phyloP scores from a whole-genome alignment of 139 green algal genomes.

The Coccomyxa sp. region DNA sequence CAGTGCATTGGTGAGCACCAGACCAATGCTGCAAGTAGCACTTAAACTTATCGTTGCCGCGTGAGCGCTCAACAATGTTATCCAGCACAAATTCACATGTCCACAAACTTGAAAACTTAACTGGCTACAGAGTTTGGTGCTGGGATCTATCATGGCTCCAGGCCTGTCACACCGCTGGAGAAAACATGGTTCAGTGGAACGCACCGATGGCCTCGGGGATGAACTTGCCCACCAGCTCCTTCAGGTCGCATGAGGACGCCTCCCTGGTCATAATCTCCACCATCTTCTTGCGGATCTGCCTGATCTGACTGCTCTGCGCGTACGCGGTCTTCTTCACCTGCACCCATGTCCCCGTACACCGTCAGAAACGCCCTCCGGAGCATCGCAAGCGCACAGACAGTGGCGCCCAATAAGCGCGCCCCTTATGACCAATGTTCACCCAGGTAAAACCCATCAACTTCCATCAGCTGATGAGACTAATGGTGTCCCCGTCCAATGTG shows the following conservation, averaged over 20 bases:
- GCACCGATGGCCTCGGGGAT: constrained; percentile 96
- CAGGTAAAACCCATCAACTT: too few relatives aligned
- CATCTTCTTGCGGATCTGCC: constrained; percentile 97
- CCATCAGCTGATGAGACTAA: too few relatives aligned
- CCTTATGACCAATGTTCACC: too few relatives aligned
- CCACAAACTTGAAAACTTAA: too few relatives aligned
- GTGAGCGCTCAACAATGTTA: background rate
- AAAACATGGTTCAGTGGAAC: background rate
- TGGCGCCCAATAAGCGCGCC: too few relatives aligned
- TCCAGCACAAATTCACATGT: too few relatives aligned
- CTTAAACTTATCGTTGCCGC: background rate
- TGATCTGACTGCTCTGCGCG: constrained; percentile 78
- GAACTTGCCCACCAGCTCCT: constrained; percentile 98
- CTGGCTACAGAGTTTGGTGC: too few relatives aligned
- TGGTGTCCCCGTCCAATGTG: too few relatives aligned
- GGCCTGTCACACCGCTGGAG: too few relatives aligned
- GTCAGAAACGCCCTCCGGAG: background rate
- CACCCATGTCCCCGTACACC: background rate
- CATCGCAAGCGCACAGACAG: too few relatives aligned
- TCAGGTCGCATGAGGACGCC: constrained; percentile 88
- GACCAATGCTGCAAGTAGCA: background rate
- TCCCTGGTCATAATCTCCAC: constrained; percentile 96
- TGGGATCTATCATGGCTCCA: too few relatives aligned
- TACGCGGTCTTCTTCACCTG: constrained; percentile 95
- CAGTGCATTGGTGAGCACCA: background rate